Conservation (phyloP, 73 alveolate species). For the Stentor roeselii region DNA sequence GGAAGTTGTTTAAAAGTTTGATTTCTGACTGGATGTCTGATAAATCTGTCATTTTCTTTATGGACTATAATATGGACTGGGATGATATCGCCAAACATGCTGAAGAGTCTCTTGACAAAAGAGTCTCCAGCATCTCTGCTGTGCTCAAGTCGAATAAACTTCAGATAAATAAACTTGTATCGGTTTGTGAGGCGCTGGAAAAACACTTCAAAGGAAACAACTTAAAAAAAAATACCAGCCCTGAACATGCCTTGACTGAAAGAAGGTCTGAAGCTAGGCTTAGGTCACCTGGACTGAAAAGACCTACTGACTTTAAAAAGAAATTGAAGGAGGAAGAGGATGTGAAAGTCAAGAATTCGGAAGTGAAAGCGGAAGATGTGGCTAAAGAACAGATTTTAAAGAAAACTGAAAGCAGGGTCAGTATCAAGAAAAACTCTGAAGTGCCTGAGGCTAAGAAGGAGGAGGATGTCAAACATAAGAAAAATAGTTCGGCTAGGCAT, state of each 20-base stretch:
- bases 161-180: too few relatives aligned
- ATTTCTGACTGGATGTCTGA: background rate
- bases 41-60: background rate
- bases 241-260: background rate
- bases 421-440: background rate
- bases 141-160: background rate
- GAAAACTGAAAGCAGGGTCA: background rate
- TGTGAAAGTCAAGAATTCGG: background rate
- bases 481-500: too few relatives aligned
- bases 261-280: background rate
- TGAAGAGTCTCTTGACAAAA: background rate
- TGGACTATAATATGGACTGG: constrained; percentile 7
- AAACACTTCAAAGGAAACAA: too few relatives aligned
- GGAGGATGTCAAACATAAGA: background rate
- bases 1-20: background rate
- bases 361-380: background rate
- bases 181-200: background rate
- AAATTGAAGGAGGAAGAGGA: background rate
- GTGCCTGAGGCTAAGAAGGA: background rate
- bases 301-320: background rate
- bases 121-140: background rate
- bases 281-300: background rate
- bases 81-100: background rate
- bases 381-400: background rate
- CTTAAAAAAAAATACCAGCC: too few relatives aligned